Evolutionary conservation across 495 filamentous ascomycete species (phyloP).

Genomic region (Aspergillus biplanus): DNA sequence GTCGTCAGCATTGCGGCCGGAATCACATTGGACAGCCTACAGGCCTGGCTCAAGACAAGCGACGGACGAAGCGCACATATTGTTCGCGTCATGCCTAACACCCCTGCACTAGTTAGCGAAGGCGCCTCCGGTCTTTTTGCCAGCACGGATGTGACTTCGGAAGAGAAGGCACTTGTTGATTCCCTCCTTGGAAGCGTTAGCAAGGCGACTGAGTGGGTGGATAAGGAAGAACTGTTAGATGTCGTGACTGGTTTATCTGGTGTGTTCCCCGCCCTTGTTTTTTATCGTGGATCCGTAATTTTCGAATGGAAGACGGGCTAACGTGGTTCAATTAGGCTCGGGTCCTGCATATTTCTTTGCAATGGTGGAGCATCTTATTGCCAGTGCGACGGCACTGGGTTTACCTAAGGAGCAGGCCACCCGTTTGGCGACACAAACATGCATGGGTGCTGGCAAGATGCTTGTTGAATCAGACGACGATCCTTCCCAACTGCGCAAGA

Average conservation of each 20-base stretch:
- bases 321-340: slow-evolving; percentile 31
- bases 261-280: slow-evolving; percentile 22
- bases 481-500: slow-evolving; percentile 45
- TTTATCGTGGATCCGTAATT: background rate
- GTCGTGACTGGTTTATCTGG: slow-evolving; percentile 48
- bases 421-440: slow-evolving; percentile 45
- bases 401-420: slow-evolving; percentile 45
- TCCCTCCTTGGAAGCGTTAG: slow-evolving; percentile 41
- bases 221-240: slow-evolving; percentile 44
- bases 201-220: slow-evolving; percentile 47
- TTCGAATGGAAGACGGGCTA: background rate
- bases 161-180: slow-evolving; percentile 43
- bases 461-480: slow-evolving; percentile 39
- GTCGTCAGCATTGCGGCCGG: slow-evolving; percentile 48
- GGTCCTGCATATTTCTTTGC: slow-evolving; percentile 51
- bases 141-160: slow-evolving; percentile 31
- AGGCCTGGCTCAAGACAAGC: slow-evolving; percentile 35
- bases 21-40: slow-evolving; percentile 42
- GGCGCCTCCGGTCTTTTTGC: slow-evolving; percentile 42
- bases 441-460: slow-evolving; percentile 48
- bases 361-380: slow-evolving; percentile 47
- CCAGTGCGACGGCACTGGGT: slow-evolving; percentile 43
- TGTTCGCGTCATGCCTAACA: slow-evolving; percentile 50
- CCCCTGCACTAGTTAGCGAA: slow-evolving; percentile 43
- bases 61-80: slow-evolving; percentile 35